Base-by-base conservation (phyloP, 495 filamentous ascomycete genomes). In the Geoglossum glabrum region DNA sequence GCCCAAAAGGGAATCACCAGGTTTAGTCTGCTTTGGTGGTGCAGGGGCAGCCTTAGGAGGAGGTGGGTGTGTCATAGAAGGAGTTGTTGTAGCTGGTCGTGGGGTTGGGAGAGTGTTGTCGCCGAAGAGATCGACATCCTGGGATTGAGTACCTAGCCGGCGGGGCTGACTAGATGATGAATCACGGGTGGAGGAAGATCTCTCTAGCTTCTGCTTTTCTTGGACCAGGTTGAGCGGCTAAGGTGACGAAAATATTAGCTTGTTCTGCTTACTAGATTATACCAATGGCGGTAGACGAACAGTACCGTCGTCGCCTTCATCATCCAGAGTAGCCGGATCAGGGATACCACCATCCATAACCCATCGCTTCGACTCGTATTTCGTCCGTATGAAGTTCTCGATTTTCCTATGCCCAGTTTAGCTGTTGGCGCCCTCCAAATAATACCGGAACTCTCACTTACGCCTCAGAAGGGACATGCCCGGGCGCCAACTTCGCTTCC, bases 341-440 rank as follows among this genome's bases (percentile, higher is more conserved):
- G 93, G 93, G 70, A 96, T 89, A 11, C 76, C 79, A 2, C 93
- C 92, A 59, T 98, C 93, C 90, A 96, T 95, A 1, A 89, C 86
- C 92, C 92, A 98, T 70, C 93, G 76, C 74, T 95, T 97, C 9
- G 87, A 83, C 64, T 98, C 92, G 68, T 98, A 98, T 70, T 98
- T 98, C 36, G 92, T 98, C 46, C 93, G 80, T 61, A 98, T 95
- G 63, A 98, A 98, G 70, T 96, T 98, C 75, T 97, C 92, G 61
- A 98, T 97, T 74, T 98, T 98, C 47, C 80, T 83, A 51, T 58
- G 25, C 6, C 15, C 47, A 34, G 55, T 60, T 64, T 58, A 64
- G 57, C 26, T 26, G 17, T 28, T 61, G 36, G 19, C 13, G n/a
- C 25, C 38, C 30, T 60, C 60, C 34, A 61, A 58, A 17, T 21